phyloP scores from a whole-genome alignment of 192 early-diverging fungal species.

The Podochytrium sp. region DNA sequence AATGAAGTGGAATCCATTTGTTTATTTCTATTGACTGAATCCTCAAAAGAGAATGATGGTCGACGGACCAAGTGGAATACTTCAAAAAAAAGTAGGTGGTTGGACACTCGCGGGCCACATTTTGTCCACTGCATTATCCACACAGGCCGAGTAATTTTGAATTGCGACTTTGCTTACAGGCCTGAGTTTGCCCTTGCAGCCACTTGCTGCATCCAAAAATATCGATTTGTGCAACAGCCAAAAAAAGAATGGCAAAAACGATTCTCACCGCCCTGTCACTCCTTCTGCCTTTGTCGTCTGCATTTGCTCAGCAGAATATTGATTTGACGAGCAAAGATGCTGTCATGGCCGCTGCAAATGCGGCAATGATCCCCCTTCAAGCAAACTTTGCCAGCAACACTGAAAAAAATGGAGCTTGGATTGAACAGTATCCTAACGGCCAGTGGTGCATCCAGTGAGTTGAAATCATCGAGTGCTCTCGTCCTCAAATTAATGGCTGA shows the following conservation, averaged over 20 bases:
- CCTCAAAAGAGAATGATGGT: too few species aligned
- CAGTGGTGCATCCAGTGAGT: background rate
- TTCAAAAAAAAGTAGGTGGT: too few species aligned
- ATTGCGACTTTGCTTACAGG: background rate
- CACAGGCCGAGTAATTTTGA: background rate
- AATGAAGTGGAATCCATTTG: too few species aligned
- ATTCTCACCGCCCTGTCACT: too few species aligned
- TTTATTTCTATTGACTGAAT: too few species aligned
- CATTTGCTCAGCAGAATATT: constrained; percentile 1
- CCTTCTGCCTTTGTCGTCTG: background rate
- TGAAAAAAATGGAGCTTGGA: constrained; percentile 6
- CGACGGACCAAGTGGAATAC: too few species aligned
- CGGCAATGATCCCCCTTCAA: background rate
- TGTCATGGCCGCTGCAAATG: constrained; percentile 1
- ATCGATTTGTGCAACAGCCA: background rate
- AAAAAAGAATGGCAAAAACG: background rate
- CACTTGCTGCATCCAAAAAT: background rate
- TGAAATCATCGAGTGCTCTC: background rate
- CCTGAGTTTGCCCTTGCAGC: background rate
- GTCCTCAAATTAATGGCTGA: background rate
- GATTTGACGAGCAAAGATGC: constrained; percentile 8
- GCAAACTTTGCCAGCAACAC: background rate
- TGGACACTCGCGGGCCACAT: too few species aligned
- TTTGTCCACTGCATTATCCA: background rate
- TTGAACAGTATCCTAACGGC: background rate